Evolutionary conservation across 805 yeast species (phyloP), one percentile per base, ranked within the genome.

Genomic region (Geotrichum ghanense): DNA sequence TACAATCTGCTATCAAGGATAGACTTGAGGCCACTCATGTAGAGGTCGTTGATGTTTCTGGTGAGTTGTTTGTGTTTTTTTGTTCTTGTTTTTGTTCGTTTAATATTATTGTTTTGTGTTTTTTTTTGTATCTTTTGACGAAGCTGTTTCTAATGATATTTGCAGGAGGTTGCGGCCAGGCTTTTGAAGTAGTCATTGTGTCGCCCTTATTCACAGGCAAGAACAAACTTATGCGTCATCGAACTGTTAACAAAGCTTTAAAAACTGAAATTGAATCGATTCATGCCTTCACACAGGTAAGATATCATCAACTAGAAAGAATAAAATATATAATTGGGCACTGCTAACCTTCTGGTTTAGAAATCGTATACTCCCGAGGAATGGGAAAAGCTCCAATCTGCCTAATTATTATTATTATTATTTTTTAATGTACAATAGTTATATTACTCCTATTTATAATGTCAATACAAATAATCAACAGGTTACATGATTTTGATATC

Each of bases 81-180:
- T n/a, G n/a, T n/a, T n/a, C n/a, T n/a, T n/a, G n/a, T n/a, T n/a
- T n/a, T n/a, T n/a, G n/a, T n/a, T n/a, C n/a, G n/a, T n/a, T 10
- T 10, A 12, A 31, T 16, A 25, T 25, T 14, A 25, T 14, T 14
- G 14, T 16, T 31, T 31, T 5, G 37, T 10, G 6, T 31, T 70
- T 3, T 89, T 92, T 41, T 98, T 92, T 65, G 97, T 98, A 0
- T 92, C 92, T 62, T 87, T 96, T 0, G 97, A 92, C 58, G 88
- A 85, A 66, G 83, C 77, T 45, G 10, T 26, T 26, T 21, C 41
- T 12, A n/a, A n/a, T n/a, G n/a, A n/a, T n/a, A n/a, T n/a, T n/a
- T n/a, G n/a, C n/a, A 41, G 95, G 95, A 14, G 99, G 99, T 1
- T 92, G 99, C 65, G 99, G 99, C 3, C 96, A 90, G 63, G 95